phyloP scores from a whole-genome alignment of 768 basidiomycete genomes.

The Collybia mongolica region DNA sequence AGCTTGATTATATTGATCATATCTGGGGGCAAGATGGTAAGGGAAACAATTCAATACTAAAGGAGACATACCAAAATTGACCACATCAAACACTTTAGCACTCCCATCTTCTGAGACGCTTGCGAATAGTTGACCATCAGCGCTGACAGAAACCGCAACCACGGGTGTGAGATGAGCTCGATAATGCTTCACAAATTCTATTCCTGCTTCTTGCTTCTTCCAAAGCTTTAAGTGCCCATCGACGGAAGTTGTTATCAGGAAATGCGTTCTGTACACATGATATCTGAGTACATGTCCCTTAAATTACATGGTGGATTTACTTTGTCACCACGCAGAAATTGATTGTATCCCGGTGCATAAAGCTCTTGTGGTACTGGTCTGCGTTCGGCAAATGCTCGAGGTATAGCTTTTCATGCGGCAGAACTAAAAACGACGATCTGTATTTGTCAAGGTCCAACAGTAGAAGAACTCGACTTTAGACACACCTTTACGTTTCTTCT shows the following conservation, averaged over 20 bases:
- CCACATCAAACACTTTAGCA: constrained; percentile 95
- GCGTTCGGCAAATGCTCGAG: constrained; percentile 89
- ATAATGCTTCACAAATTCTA: constrained; percentile 99
- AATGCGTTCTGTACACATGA: constrained; percentile 67
- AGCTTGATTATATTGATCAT: constrained; percentile 99
- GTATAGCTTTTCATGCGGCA: constrained; percentile 91
- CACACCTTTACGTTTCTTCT: constrained; percentile 86
- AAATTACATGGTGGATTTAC: constrained; percentile 40
- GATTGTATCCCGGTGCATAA: constrained; percentile 95
- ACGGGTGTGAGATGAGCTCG: constrained; percentile 86
- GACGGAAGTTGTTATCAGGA: constrained; percentile 89
- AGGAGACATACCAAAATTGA: constrained; percentile 83
- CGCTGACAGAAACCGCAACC: constrained; percentile 78
- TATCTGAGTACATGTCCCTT: neutral
- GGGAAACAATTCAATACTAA: constrained; percentile 1
- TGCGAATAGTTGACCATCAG: constrained; percentile 90
- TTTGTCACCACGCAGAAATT: constrained; percentile 89
- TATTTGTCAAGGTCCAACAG: constrained; percentile 30
- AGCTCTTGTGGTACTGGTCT: constrained; percentile 95
- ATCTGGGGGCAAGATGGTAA: constrained; percentile 45
- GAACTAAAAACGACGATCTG: constrained; percentile 51
- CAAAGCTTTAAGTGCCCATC: constrained; percentile 98
- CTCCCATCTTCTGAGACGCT: constrained; percentile 90
- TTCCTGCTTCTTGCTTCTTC: constrained; percentile 96
- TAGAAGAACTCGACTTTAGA: constrained; percentile 12